Evolutionary conservation across 352 stramenopile genomes (phyloP), one percentile per base, ranked within the genome.

Genomic region (Phytophthora meadii): DNA sequence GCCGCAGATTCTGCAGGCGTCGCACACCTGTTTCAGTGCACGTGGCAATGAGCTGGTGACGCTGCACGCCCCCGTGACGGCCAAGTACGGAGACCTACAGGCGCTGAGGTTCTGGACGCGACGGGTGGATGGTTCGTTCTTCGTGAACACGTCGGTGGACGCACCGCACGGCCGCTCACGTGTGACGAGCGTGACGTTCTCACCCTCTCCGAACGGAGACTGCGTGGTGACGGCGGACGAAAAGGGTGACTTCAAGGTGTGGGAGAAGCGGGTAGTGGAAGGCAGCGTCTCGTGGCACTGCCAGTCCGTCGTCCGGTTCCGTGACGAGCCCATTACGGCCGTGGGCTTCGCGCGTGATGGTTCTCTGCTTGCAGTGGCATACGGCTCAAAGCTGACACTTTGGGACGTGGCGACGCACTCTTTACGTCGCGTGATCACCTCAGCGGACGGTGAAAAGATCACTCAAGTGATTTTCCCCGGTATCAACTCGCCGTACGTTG

Each of bases 301-400:
- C 65, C 82, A 88, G 53, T 89, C 84, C 17, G 82, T 94, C 12
- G 86, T 92, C 36, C 79, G 84, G 46, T 96, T 91, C 60, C 87
- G 87, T 34, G 75, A 91, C 14, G 70, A 76, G 34, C 66, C 81
- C 9, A 89, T 97, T 53, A 89, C 82, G 12, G 74, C 81, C 1
- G 73, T 90, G n/a, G 71, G 68, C 12, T 93, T 96, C 54, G 75
- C 88, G 3, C 48, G 69, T 8, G 90, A 97, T 54, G 88, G 84
- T 7, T 96, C 90, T 42, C 65, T 97, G 34, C 67, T 97, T 19
- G 90, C 89, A 1, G 82, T 97, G 45, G 89, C 86, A 2, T 97
- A 96, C 58, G 80, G 76, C 17, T 74, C 83, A 34, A 69, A 95
- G 42, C 56, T 97, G 19, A 96, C 90, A 41, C 74, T 97, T 25